phyloP scores from a whole-genome alignment of 495 filamentous ascomycete genomes.

The Penicillium nucicola region DNA sequence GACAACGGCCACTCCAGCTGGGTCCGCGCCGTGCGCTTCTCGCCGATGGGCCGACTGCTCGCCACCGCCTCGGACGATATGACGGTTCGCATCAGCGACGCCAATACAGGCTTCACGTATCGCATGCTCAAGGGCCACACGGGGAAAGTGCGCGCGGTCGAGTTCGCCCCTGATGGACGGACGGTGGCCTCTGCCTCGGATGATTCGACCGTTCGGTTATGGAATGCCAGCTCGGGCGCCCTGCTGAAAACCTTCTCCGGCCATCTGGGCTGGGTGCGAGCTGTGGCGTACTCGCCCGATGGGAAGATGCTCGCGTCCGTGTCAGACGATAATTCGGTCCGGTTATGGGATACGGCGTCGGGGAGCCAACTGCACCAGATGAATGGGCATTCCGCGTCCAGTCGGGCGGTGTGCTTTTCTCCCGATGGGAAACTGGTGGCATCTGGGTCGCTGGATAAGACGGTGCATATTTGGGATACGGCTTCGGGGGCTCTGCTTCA shows the following conservation, averaged over 20 bases:
- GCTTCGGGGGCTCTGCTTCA: slow-evolving; percentile 1
- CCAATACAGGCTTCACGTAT: slow-evolving; percentile 6
- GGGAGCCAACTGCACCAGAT: background rate
- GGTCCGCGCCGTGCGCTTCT: slow-evolving; percentile 5
- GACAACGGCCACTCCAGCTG: slow-evolving; percentile 6
- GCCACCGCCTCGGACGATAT: slow-evolving; percentile 8
- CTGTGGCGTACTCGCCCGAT: slow-evolving; percentile 17
- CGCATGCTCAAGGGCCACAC: slow-evolving; percentile 7
- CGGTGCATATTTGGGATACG: slow-evolving; percentile 16
- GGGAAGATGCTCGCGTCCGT: slow-evolving; percentile 11
- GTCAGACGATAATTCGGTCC: slow-evolving; percentile 13
- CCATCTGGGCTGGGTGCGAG: slow-evolving; percentile 7
- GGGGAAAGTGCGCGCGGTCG: slow-evolving; percentile 6
- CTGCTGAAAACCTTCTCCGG: slow-evolving; percentile 2
- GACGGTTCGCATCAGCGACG: slow-evolving; percentile 6
- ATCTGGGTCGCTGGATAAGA: slow-evolving; percentile 13
- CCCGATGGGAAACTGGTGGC: slow-evolving; percentile 13
- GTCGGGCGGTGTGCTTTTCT: slow-evolving; percentile 7
- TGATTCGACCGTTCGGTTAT: slow-evolving; percentile 4
- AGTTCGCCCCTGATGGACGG: slow-evolving; percentile 2
- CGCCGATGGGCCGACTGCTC: slow-evolving; percentile 2
- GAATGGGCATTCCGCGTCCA: background rate
- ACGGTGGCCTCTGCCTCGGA: slow-evolving; percentile 5
- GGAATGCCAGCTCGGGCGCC: slow-evolving; percentile 1
- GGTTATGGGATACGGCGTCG: slow-evolving; percentile 14